Evolutionary conservation across 1,284 basidiomycete species (phyloP), one percentile per base, ranked within the genome.

Genomic region (Fomitopsis pinicola): DNA sequence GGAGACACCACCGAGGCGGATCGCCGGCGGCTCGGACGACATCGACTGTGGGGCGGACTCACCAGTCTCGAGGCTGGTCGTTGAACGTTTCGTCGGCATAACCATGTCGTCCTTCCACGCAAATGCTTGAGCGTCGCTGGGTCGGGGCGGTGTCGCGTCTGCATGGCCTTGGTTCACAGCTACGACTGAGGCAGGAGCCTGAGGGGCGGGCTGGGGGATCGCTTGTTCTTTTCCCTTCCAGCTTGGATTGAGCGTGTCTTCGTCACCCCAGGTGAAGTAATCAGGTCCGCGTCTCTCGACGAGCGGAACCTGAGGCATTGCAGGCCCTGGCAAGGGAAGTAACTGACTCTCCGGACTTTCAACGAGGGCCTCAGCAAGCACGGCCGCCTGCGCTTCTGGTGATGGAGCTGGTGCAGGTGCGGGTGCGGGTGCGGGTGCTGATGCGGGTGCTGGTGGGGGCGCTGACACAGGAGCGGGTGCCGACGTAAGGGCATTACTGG

Each of bases 191-290:
- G 59, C 57, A 17, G 53, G 30, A 7, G 57, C 30, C 50, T 53
- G n/a, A 8, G 52, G 45, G 9, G 35, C 7, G 4, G 53, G n/a
- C 14, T 59, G 54, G 9, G 61, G 42, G 19, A 57, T 40, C 3
- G 64, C 57, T 3, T 28, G 15, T 7, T 28, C 45, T 8, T 67
- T 33, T 9, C 46, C 33, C 5, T 66, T 64, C 48, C 63, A 66
- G 35, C 66, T 61, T 15, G 65, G 61, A 12, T 59, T 60, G 2
- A 63, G 5, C 8, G 56, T 46, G 14, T 52, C 45, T 5, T 63
- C 62, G 61, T 73, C 70, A 17, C 64, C 62, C 63, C 61, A 70
- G 0, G 71, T 63, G 62, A 70, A 71, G 48, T 64, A 65, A 38
- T 71, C 70, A 3, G 67, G 60, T 10, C 63, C 65, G 10, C 35